These are phyloP conservation scores for Verticillium dahliae DNA, from an alignment of 2,329 filamentous ascomycete species.

Conservation along the genomic window DNA sequence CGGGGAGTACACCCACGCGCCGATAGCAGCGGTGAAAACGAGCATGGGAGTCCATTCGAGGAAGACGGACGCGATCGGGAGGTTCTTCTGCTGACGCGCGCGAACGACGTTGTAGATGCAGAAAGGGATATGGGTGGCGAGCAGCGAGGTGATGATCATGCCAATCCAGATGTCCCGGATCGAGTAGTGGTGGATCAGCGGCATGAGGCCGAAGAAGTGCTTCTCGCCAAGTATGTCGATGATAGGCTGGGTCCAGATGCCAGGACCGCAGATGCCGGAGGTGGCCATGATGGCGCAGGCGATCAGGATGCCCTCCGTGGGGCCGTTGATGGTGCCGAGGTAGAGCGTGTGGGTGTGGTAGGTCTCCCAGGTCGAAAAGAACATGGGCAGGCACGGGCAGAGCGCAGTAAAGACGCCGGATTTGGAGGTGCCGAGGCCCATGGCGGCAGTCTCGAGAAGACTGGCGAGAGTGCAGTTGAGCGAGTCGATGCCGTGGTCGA, in stretches of 20 bases:
- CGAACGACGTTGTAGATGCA: slow-evolving; percentile 81
- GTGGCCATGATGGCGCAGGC: slow-evolving; percentile 80
- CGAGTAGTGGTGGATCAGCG: slow-evolving; percentile 62
- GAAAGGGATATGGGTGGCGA: slow-evolving; percentile 74
- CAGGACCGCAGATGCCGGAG: slow-evolving; percentile 81
- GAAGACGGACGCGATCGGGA: slow-evolving; percentile 77
- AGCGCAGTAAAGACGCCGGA: slow-evolving; percentile 88
- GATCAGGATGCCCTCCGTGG: slow-evolving; percentile 89
- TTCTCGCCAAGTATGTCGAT: slow-evolving; percentile 59
- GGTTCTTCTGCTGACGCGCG: slow-evolving; percentile 64
- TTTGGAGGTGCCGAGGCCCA: slow-evolving; percentile 80
- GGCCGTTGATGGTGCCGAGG: slow-evolving; percentile 92
- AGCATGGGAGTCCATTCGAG: slow-evolving; percentile 90
- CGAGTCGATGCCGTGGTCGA: slow-evolving; percentile 98
- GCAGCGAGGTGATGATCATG: slow-evolving; percentile 57
- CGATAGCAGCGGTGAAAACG: slow-evolving; percentile 68
- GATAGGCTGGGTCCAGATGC: slow-evolving; percentile 76
- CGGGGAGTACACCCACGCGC: slow-evolving; percentile 84
- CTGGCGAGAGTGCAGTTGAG: slow-evolving; percentile 94
- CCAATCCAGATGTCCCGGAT: slow-evolving; percentile 85
- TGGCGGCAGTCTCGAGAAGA: slow-evolving; percentile 83
- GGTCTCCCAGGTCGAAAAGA: slow-evolving; percentile 99
- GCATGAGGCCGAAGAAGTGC: slow-evolving; percentile 43
- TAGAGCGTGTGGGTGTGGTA: slow-evolving; percentile 98
- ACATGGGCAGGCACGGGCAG: slow-evolving; percentile 92